Percentiles rank a stretch among this genome's conserved stretches.
Evolutionary conservation across 2,329 filamentous ascomycete species (phyloP).

Genomic region (Cercospora canescens): DNA sequence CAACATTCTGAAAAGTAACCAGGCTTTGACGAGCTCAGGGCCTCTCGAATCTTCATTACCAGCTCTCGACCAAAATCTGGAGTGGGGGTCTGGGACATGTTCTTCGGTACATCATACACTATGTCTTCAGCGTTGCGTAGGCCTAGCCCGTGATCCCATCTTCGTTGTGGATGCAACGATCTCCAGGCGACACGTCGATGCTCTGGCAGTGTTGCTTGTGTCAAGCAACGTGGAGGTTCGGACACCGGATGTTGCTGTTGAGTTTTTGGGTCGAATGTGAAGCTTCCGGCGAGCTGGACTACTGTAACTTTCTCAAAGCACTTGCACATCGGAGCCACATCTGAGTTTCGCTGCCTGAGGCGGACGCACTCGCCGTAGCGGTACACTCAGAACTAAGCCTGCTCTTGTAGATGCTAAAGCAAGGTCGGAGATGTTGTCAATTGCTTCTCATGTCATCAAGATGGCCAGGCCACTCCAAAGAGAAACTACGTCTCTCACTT

Average conservation of each 20-base stretch:
- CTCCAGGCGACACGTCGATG: not conserved
- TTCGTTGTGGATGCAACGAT: not conserved
- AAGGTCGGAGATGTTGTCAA: no score
- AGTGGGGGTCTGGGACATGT: not conserved
- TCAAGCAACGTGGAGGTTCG: not conserved
- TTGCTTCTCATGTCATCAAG: no score
- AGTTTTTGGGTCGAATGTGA: not conserved
- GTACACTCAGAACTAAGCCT: no score
- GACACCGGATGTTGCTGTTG: not conserved
- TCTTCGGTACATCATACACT: not conserved
- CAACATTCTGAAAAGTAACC: not conserved
- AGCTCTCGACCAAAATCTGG: not conserved
- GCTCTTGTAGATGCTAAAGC: no score
- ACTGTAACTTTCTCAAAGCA: not conserved
- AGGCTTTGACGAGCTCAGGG: not conserved
- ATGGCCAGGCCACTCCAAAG: not conserved
- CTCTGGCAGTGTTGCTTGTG: not conserved
- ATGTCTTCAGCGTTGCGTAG: not conserved
- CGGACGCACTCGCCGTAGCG: no score
- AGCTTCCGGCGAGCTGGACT: not conserved
- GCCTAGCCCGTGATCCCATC: not conserved
- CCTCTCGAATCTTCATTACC: not conserved
- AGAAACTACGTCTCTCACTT: not conserved
- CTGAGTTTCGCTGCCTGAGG: not conserved
- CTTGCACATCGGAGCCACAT: not conserved